A percentile compares a stretch with the other conserved stretches of the same genome.
Conservation (phyloP, 352 stramenopile genomes). For the Stephanocyclus meneghinianus region DNA sequence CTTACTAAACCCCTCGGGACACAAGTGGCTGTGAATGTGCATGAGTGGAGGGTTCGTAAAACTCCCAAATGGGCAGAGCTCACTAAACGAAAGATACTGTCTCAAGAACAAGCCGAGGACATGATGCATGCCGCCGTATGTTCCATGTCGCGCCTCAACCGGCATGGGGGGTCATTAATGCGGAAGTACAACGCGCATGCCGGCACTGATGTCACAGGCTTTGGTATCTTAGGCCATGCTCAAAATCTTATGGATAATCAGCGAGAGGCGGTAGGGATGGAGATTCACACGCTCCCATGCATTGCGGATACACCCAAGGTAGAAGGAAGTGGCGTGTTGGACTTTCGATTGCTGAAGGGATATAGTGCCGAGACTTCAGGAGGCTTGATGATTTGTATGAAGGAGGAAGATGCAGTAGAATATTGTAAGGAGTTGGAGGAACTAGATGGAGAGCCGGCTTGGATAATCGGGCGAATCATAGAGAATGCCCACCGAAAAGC, state of each 20-base stretch:
- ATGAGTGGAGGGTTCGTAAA: constrained; percentile 88
- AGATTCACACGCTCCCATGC: constrained; percentile 91
- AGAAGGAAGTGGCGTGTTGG: constrained; percentile 87
- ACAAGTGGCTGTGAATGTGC: constrained; percentile 91
- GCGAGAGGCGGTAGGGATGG: constrained; percentile 86
- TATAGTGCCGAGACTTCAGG: constrained; percentile 93
- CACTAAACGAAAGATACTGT: constrained; percentile 79
- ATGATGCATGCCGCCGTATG: constrained; percentile 90
- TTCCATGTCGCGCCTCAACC: constrained; percentile 91
- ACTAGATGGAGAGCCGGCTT: constrained; percentile 87
- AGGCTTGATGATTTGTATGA: constrained; percentile 89
- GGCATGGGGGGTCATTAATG: constrained; percentile 89
- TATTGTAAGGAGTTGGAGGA: constrained; percentile 88
- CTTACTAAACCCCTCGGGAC: constrained; percentile 93
- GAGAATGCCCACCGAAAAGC: constrained; percentile 73
- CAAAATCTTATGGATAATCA: constrained; percentile 92
- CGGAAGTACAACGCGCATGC: constrained; percentile 90
- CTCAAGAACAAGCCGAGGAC: constrained; percentile 77
- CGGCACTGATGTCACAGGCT: constrained; percentile 94
- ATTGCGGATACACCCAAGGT: constrained; percentile 88
- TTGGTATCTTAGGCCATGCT: constrained; percentile 92
- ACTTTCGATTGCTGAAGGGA: constrained; percentile 90
- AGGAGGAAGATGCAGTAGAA: constrained; percentile 84
- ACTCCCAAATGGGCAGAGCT: constrained; percentile 57
- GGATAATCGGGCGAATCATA: constrained; percentile 91